These are phyloP conservation scores for Ammopiptanthus mongolicus DNA, from an alignment of 306 rosid species.

Conservation along the genomic window DNA sequence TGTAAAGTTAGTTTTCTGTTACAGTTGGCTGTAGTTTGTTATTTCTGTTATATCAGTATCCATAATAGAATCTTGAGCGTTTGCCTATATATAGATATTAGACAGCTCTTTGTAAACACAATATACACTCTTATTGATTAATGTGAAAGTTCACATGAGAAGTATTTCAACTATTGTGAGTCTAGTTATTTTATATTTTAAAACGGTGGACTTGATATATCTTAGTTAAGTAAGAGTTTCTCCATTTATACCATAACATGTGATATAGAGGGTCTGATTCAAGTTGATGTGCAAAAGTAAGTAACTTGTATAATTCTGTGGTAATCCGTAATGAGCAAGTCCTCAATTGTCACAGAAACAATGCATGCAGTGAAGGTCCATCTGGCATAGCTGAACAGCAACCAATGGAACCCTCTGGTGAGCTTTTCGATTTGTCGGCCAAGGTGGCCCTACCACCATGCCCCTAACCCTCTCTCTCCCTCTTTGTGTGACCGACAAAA, in stretches of 20 bases:
- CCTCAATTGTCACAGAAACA: not conserved
- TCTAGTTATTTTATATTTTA: too few species aligned
- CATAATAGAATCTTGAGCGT: too few species aligned
- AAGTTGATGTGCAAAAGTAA: not conserved
- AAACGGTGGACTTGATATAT: too few species aligned
- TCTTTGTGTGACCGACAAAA: conserved; percentile 53
- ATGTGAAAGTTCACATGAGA: too few species aligned
- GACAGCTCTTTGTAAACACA: too few species aligned
- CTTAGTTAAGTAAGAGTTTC: too few species aligned
- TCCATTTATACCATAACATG: not conserved
- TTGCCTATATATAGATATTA: too few species aligned
- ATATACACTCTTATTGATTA: too few species aligned
- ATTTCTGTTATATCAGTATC: too few species aligned
- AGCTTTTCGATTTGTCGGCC: conserved; percentile 46
- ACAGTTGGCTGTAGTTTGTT: too few species aligned
- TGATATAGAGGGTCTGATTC: not conserved
- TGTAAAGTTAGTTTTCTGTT: too few species aligned
- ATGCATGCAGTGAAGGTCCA: not conserved
- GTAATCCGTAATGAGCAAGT: not conserved
- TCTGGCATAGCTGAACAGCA: not conserved
- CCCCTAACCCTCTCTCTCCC: not conserved
- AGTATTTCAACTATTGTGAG: too few species aligned
- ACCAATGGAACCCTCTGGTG: conserved; percentile 18
- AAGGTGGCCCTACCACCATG: conserved; percentile 32
- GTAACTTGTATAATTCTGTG: not conserved